Base-by-base conservation (phyloP, 768 basidiomycete species). In the Tephrocybe sp. region DNA sequence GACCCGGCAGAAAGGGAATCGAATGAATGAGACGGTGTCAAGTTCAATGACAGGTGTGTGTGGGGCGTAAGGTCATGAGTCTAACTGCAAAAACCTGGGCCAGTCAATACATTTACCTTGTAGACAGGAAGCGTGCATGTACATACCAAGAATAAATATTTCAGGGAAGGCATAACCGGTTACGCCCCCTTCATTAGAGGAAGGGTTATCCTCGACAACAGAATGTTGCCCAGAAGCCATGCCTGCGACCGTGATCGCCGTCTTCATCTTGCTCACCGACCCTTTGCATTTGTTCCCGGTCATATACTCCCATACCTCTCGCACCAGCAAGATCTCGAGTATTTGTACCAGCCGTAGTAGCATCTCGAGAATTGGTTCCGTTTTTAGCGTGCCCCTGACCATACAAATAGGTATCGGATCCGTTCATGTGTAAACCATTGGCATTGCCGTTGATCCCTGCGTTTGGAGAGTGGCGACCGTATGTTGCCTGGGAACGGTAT, bases 401-500 rank as follows among this genome's bases (percentile, higher is more conserved):
- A 57, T 88, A 88, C 60, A 85, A 61, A 70, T 83, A 84, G 23
- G 86, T 81, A 48, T 88, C 88, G 5, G 85, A 82, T 23, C 76
- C 76, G 45, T 81, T 83, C 49, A 75, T 64, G 43, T 75, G 76
- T 42, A 64, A 51, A 16, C 69, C 73, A 53, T 68, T 74, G 16
- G 71, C 70, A 52, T 71, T 74, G 49, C 68, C 61, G 56, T 62
- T 70, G 54, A 55, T 64, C 47, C 67, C 69, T 54, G 70, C 44
- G 39, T 74, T 72, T 42, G 82, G 73, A 3, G 83, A 84, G 49
- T 75, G 75, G 33, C 83, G 76, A 19, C 79, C 86, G 53, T 83
- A 87, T 19, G 71, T 66, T 30, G 69, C 67, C 22, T 53, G 54
- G 1, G 64, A 65, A 15, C 84, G 81, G 61, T 82, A 83, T 3